Evolutionary conservation across 805 yeast genomes (phyloP), one percentile per base, ranked within the genome.

Genomic region (Candida hungchunana): DNA sequence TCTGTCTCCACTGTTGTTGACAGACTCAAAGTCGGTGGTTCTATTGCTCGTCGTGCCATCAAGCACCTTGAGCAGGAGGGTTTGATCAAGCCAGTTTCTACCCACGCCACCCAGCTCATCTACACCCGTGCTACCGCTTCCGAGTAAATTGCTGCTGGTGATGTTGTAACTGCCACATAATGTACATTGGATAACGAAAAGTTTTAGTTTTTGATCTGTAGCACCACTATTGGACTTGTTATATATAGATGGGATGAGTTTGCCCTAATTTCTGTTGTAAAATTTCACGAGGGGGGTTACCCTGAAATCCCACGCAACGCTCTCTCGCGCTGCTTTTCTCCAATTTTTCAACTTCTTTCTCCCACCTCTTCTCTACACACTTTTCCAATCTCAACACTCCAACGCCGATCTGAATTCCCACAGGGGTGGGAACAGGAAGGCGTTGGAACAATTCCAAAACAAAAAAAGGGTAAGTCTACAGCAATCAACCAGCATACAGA

Each of bases 11-110:
- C 90, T 53, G 79, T 93, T 62, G 98, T 93, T 64, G 99, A 93
- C 75, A 89, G 98, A 79, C 81, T 93, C 72, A 93, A 93, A 93
- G 75, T 93, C 60, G 95, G 95, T 77, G 99, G 98, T 71, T 89
- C 99, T 50, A 60, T 93, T 65, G 99, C 99, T 63, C 90, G 99
- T 77, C 83, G 87, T 67, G 98, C 97, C 64, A 82, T 93, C 67
- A 77, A 76, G 69, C 96, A 93, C 64, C 84, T 93, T 69, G 97
- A 88, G 77, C 75, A 73, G 54, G 89, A 89, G 59, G 98, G 98
- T 67, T 72, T 85, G 66, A 93, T 93, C 72, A 84, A 81, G 76
- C 88, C 95, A 59, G 83, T 93, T 66, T 81, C 86, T 62, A 81
- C 78, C 68, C 97, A 89, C 85, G 79, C 96, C 63, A 86, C 85